phyloP scores from a whole-genome alignment of 768 basidiomycete species.

The Cubamyces sp. region DNA sequence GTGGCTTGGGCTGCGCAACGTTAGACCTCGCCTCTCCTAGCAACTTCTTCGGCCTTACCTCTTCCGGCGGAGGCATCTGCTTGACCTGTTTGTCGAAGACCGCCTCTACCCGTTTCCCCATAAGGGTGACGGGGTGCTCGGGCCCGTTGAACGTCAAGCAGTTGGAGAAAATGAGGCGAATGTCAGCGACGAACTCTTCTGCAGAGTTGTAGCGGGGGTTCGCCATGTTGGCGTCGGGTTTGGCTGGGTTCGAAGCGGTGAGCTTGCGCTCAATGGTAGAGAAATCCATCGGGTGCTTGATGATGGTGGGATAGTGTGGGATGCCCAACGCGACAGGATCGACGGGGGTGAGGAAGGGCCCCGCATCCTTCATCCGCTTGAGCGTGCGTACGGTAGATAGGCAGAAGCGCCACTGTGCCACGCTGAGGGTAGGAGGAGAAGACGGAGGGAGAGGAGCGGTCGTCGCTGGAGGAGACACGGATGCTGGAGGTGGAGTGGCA shows the following conservation, averaged over 20 bases:
- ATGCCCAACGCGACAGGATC: constrained; percentile 82
- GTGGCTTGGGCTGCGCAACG: constrained; percentile 46
- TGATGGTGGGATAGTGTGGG: constrained; percentile 86
- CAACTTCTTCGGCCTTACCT: constrained; percentile 50
- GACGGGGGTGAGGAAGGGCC: constrained; percentile 84
- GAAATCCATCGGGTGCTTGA: constrained; percentile 94
- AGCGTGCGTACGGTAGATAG: constrained; percentile 75
- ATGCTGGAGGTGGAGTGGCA: constrained; percentile 74
- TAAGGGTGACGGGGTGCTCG: constrained; percentile 76
- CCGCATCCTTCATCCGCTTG: constrained; percentile 85
- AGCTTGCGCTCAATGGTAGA: constrained; percentile 91
- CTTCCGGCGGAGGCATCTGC: constrained; percentile 75
- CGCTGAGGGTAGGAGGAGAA: constrained; percentile 54
- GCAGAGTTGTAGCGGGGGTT: constrained; percentile 79
- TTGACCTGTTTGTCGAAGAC: constrained; percentile 89
- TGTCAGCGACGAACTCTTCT: constrained; percentile 83
- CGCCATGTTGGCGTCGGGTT: constrained; percentile 67
- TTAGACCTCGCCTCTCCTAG: constrained; percentile 2
- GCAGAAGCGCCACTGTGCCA: constrained; percentile 79
- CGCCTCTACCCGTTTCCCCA: constrained; percentile 81
- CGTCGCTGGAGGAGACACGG: constrained; percentile 38
- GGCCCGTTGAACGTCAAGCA: constrained; percentile 92
- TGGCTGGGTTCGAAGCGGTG: constrained; percentile 72
- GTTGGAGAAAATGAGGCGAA: constrained; percentile 88
- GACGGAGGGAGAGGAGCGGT: constrained; percentile 23